Conservation (phyloP, 257 asterid species). For the Asclepias syriaca region DNA sequence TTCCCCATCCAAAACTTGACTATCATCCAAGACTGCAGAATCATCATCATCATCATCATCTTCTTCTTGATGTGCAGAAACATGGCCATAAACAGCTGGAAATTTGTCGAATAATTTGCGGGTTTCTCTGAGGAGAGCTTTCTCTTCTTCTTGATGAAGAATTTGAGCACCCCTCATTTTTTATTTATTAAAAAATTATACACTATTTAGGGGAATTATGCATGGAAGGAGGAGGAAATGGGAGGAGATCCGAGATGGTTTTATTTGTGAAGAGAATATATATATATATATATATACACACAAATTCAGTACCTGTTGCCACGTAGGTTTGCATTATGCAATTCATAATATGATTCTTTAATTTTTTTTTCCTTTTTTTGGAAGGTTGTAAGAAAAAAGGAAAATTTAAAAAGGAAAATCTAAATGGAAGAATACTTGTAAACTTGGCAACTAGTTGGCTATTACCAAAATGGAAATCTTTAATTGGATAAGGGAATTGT, state of each 20-base stretch:
- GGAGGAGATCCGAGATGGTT: conserved; percentile 11
- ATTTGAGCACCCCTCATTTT: conserved; percentile 16
- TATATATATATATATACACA: neutral
- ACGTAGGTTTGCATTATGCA: neutral
- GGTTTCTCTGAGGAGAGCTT: conserved; percentile 8
- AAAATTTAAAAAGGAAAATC: neutral
- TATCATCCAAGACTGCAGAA: conserved; percentile 2
- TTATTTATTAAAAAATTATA: neutral
- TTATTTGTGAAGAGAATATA: neutral
- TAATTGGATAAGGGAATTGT: neutral
- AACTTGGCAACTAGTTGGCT: neutral
- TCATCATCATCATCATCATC: conserved; percentile 5
- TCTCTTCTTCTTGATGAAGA: conserved; percentile 9
- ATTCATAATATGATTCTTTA: too few species aligned
- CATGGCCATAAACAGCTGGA: neutral
- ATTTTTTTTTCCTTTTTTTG: neutral
- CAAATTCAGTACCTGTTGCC: conserved; percentile 2
- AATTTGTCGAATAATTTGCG: neutral
- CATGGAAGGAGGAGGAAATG: conserved; percentile 2
- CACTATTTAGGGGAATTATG: neutral
- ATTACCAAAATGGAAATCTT: neutral
- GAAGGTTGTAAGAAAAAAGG: conserved; percentile 5
- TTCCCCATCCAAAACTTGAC: neutral
- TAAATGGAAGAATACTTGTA: neutral
- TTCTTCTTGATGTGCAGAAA: neutral